These are phyloP conservation scores for Colletotrichum tamarilloi DNA, from an alignment of 2,329 filamentous ascomycete species.

Conservation along the genomic window DNA sequence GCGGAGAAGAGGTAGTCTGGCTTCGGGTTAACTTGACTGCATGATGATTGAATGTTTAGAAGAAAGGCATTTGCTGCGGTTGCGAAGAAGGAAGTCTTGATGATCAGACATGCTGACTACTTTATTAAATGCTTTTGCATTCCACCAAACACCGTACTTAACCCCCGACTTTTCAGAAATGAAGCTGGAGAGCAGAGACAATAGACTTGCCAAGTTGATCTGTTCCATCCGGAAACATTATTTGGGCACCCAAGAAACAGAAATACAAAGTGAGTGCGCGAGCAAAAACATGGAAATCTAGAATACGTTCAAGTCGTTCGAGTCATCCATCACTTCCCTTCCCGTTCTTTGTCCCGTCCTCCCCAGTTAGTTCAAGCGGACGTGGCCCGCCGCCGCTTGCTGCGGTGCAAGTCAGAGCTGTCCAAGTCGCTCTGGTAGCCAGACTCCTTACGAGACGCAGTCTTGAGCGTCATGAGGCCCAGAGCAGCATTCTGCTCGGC, in stretches of 20 bases:
- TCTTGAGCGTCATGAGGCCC: constrained; percentile 59
- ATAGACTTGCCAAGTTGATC: background rate
- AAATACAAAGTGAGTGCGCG: constrained; percentile 19
- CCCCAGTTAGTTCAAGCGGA: constrained; percentile 45
- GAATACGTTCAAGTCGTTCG: background rate
- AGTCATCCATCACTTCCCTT: background rate
- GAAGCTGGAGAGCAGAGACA: background rate
- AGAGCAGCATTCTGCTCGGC: constrained; percentile 59
- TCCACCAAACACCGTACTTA: background rate
- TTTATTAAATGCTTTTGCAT: background rate
- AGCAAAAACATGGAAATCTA: constrained; percentile 27
- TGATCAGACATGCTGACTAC: constrained; percentile 1
- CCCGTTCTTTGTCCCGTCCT: background rate
- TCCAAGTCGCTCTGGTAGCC: constrained; percentile 36
- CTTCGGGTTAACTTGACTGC: background rate
- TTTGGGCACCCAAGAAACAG: constrained; percentile 18
- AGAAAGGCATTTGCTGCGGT: background rate
- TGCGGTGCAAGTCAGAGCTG: constrained; percentile 43
- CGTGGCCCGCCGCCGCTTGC: constrained; percentile 54
- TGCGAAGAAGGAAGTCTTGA: constrained; percentile 4
- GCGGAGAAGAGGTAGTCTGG: constrained; percentile 50
- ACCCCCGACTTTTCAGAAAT: background rate
- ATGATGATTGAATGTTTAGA: background rate
- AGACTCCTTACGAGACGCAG: constrained; percentile 27
- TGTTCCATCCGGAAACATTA: constrained; percentile 6